Evolutionary conservation across 768 basidiomycete genomes (phyloP).

Genomic region (Tulasnella calospora): DNA sequence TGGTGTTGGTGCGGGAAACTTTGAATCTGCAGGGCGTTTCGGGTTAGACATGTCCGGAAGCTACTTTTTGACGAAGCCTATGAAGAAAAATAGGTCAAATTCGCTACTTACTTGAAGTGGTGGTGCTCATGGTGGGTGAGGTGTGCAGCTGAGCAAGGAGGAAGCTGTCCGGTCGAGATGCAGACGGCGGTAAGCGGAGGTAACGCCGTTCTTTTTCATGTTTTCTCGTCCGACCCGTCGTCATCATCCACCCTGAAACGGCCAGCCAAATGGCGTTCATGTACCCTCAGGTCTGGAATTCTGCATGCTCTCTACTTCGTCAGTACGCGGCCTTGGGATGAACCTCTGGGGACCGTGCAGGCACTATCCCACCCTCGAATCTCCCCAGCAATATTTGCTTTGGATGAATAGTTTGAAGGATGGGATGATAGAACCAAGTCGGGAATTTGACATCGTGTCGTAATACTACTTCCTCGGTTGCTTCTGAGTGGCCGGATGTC

Average conservation of each 20-base stretch:
- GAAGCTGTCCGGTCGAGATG: not conserved
- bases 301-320: not conserved
- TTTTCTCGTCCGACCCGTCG: not conserved
- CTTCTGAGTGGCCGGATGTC: no score
- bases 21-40: not conserved
- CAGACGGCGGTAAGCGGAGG: not conserved
- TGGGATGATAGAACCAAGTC: not conserved
- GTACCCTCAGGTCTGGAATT: not conserved
- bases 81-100: not conserved
- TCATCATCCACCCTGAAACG: not conserved
- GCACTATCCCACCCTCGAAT: no score
- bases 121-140: not conserved
- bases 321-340: not conserved
- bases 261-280: not conserved
- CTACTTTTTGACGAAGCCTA: not conserved
- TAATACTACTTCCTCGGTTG: no score
- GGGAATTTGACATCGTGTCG: not conserved
- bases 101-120: not conserved
- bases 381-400: no score
- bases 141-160: not conserved
- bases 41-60: not conserved
- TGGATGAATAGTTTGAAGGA: not conserved
- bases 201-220: not conserved
- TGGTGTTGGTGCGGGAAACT: slow-evolving; percentile 27
- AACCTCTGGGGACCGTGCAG: no score